Evolutionary conservation across 2,329 filamentous ascomycete genomes (phyloP).

Genomic region (Microdochium trichocladiopsis): DNA sequence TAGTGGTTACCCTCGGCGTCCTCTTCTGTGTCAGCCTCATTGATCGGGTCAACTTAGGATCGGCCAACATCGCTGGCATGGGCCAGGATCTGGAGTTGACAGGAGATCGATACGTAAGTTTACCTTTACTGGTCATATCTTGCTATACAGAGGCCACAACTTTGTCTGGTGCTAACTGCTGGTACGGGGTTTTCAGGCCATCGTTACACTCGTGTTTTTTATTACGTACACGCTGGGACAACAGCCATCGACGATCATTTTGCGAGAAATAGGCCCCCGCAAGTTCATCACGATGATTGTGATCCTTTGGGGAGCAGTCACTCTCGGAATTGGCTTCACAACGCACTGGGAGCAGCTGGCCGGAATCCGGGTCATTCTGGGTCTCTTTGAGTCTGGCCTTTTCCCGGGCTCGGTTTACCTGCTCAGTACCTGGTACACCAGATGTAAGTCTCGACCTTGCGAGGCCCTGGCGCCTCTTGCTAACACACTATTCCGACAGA

Average conservation of each 20-base stretch:
- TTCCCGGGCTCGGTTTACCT: conserved; percentile 14
- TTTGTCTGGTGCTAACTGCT: background rate
- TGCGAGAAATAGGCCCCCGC: background rate
- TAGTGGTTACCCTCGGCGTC: background rate
- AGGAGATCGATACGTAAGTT: background rate
- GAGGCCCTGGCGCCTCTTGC: background rate
- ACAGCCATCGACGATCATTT: background rate
- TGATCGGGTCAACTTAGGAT: background rate
- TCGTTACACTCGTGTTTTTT: background rate
- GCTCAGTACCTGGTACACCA: conserved; percentile 12
- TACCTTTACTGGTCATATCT: background rate
- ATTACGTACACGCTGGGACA: background rate
- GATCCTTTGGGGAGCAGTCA: conserved; percentile 7
- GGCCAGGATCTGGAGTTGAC: background rate
- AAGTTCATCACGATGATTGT: background rate
- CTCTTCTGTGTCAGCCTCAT: background rate
- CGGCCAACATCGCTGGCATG: background rate
- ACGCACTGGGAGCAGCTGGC: conserved; percentile 6
- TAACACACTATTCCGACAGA: background rate
- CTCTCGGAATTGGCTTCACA: conserved; percentile 3
- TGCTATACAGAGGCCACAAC: background rate
- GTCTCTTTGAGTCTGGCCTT: conserved; percentile 12
- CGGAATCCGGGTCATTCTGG: conserved; percentile 9
- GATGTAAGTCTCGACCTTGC: background rate
- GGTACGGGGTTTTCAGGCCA: background rate